Evolutionary conservation across 176 grass and related monocot species (phyloP), one percentile per base, ranked within the genome.

Genomic region (Cocos nucifera): DNA sequence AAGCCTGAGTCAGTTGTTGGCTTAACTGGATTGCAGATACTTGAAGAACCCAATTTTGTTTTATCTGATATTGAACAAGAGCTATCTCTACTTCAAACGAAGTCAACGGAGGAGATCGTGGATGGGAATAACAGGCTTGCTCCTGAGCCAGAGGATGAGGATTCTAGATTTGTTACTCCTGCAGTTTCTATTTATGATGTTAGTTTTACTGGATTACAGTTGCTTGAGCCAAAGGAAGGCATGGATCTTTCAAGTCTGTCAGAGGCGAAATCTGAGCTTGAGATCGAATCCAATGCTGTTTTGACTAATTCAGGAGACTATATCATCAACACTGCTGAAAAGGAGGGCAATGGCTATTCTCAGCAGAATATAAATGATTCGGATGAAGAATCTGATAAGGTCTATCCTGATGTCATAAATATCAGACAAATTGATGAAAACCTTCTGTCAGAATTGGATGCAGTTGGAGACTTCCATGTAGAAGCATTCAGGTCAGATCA

Each of bases 361-460:
- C 12, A 49, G 51, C 60, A 66, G 53, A 78, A 75, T 73, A 44
- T 86, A 69, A 27, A 59, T 73, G 78, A 90, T 82, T 87, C 78
- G 57, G 92, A 88, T 75, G 84, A 91, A 19, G 84, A 85, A 54
- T 75, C 48, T 72, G 75, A 80, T 63, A 83, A 77, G 80, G 76
- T 88, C 21, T 87, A 88, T 73, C 78, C 87, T 57, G 83, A 88
- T 49, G 71, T 78, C 39, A 60, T 74, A 60, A 85, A 83, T 28
- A 75, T 70, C 21, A 72, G 51, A 22, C 62, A 24, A n/a, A 90
- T 90, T 63, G 86, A 90, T 81, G 86, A 88, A 65, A 68, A 51
- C 88, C 90, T 91, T 58, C 58, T 84, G 24, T 68, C 81, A 0
- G 87, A 88, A 60, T 56, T 88, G 27, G 92, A 97, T 73, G 66